Conservation (phyloP, 208 protist genomes). For the Balamuthia mandrillaris region DNA sequence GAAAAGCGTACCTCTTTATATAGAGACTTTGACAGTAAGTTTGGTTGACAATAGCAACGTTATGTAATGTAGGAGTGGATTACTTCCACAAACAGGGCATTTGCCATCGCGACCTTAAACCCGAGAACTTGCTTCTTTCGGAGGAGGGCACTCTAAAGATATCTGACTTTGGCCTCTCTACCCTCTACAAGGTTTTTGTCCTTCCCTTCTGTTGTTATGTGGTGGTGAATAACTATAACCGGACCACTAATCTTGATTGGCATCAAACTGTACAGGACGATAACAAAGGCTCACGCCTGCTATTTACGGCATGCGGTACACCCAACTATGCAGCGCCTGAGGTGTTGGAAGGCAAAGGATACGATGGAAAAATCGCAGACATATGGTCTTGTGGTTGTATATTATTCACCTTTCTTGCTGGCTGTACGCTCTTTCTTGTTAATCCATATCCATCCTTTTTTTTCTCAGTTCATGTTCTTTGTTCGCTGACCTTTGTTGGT, state of each 20-base stretch:
- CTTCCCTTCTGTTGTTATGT: background rate
- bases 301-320: conserved; percentile 86
- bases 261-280: background rate
- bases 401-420: conserved; percentile 91
- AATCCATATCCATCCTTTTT: no score
- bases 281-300: conserved; percentile 43
- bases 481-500: no score
- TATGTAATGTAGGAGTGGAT: conserved; percentile 59
- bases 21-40: background rate
- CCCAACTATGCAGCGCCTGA: conserved; percentile 94
- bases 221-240: background rate
- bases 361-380: conserved; percentile 87
- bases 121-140: conserved; percentile 85
- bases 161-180: conserved; percentile 86
- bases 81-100: conserved; percentile 38
- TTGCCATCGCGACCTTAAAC: conserved; percentile 76
- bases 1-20: background rate
- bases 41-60: conserved; percentile 70
- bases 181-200: conserved; percentile 5
- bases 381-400: conserved; percentile 94
- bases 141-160: conserved; percentile 78
- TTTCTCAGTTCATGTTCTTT: no score
- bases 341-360: conserved; percentile 66
- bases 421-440: conserved; percentile 64
- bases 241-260: background rate